These are phyloP conservation scores for Penicillium brasilianum DNA, from an alignment of 2,329 filamentous ascomycete genomes.

Conservation along the genomic window DNA sequence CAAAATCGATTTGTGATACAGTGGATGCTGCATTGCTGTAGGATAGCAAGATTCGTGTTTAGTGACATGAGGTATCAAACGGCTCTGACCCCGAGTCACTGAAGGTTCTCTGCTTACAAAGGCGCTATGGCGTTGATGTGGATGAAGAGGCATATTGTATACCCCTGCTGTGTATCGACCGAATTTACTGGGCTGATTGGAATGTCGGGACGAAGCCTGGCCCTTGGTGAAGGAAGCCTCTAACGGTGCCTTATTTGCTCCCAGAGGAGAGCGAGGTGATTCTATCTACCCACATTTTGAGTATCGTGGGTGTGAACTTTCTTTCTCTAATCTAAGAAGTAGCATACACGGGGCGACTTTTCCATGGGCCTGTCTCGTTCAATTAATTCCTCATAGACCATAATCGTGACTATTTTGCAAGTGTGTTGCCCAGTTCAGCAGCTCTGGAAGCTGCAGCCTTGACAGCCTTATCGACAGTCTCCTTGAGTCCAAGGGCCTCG, in stretches of 20 bases:
- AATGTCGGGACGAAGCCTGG: background rate
- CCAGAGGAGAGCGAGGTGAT: background rate
- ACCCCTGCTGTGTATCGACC: background rate
- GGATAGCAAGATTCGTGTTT: background rate
- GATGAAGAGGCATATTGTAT: background rate
- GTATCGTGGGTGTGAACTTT: background rate
- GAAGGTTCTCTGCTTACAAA: too few relatives aligned
- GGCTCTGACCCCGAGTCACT: too few relatives aligned
- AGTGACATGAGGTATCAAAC: background rate
- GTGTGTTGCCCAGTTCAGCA: constrained; percentile 37
- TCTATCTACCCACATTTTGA: background rate
- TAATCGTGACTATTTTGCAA: constrained; percentile 1
- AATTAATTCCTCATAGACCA: background rate
- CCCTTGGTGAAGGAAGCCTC: background rate
- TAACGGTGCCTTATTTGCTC: background rate
- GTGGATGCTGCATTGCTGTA: background rate
- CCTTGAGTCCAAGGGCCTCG: constrained; percentile 35
- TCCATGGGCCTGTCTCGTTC: too few relatives aligned
- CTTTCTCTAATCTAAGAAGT: background rate
- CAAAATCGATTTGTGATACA: background rate
- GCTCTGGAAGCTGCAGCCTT: constrained; percentile 38
- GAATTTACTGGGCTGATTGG: background rate
- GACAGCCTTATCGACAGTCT: constrained; percentile 41
- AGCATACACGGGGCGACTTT: background rate
- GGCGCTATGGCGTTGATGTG: background rate